Percentiles rank a stretch among this genome's conserved stretches.
These are phyloP conservation scores for Austroboletus niveus DNA, from an alignment of 1,284 basidiomycete genomes.

Conservation along the genomic window DNA sequence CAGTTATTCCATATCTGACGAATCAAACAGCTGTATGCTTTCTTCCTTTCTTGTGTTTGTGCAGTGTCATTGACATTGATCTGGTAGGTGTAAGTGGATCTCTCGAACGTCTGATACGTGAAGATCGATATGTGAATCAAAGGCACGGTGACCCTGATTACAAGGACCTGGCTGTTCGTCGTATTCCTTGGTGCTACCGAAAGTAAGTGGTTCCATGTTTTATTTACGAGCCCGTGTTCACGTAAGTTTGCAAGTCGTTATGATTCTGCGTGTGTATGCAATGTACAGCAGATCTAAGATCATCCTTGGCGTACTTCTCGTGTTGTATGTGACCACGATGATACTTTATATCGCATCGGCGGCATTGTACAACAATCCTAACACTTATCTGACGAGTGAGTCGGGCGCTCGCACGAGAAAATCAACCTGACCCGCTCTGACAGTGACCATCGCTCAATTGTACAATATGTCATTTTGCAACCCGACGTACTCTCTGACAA, in stretches of 20 bases:
- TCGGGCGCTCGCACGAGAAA: background rate
- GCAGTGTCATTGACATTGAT: background rate
- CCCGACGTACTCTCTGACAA: background rate
- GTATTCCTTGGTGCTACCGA: conserved; percentile 19
- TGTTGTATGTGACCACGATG: conserved; percentile 11
- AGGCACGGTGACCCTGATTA: conserved; percentile 14
- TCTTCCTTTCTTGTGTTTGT: background rate
- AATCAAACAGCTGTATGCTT: conserved; percentile 14
- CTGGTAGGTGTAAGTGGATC: conserved; percentile 17
- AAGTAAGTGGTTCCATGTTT: conserved; percentile 10
- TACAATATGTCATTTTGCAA: conserved; percentile 19
- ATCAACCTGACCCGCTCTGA: background rate
- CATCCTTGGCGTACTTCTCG: conserved; percentile 17
- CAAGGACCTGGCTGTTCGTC: conserved; percentile 2
- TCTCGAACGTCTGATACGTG: background rate
- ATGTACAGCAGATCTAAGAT: conserved; percentile 11
- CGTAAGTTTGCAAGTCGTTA: conserved; percentile 14
- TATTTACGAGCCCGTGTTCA: background rate
- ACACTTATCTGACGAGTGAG: conserved; percentile 12
- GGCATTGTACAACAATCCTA: conserved; percentile 10
- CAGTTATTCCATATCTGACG: background rate
- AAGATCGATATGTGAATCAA: background rate
- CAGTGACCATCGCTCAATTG: conserved; percentile 14
- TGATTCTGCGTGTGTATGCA: conserved; percentile 11
- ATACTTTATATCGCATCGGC: conserved; percentile 4